phyloP scores from a whole-genome alignment of 306 rosid genomes.

The Macrotyloma uniflorum region DNA sequence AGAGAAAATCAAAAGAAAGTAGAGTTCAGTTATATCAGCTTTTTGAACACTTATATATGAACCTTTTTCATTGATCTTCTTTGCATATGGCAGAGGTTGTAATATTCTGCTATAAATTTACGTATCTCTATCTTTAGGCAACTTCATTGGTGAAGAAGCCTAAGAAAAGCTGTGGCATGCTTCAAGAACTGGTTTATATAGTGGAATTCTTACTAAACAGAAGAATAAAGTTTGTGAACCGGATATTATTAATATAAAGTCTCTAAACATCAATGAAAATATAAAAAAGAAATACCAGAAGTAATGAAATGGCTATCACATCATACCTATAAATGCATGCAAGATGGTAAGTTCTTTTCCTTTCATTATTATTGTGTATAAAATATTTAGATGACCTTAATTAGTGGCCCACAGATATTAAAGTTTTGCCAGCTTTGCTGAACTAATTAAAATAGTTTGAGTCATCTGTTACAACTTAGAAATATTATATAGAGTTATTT shows the following conservation, averaged over 20 bases:
- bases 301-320: slow-evolving; percentile 35
- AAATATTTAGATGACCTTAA: slow-evolving; percentile 9
- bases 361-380: slow-evolving; percentile 21
- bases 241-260: slow-evolving; percentile 22
- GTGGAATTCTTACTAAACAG: slow-evolving; percentile 30
- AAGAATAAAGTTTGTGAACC: slow-evolving; percentile 32
- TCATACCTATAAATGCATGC: slow-evolving; percentile 35
- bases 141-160: slow-evolving; percentile 34
- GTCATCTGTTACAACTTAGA: slow-evolving; percentile 10
- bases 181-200: slow-evolving; percentile 7
- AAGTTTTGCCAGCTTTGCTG: slow-evolving; percentile 12
- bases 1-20: not conserved
- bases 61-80: not conserved
- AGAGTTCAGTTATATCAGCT: slow-evolving; percentile 23
- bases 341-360: slow-evolving; percentile 34
- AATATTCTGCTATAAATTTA: not conserved
- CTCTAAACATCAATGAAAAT: not conserved
- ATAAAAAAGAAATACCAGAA: not conserved
- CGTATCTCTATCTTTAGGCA: not conserved
- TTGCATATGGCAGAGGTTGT: slow-evolving; percentile 30
- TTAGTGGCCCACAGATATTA: slow-evolving; percentile 33
- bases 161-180: slow-evolving; percentile 29
- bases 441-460: slow-evolving; percentile 31
- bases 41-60: not conserved
- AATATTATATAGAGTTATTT: slow-evolving; percentile 34